phyloP scores from a whole-genome alignment of 2,329 filamentous ascomycete species.

The Alternaria incomplexa region DNA sequence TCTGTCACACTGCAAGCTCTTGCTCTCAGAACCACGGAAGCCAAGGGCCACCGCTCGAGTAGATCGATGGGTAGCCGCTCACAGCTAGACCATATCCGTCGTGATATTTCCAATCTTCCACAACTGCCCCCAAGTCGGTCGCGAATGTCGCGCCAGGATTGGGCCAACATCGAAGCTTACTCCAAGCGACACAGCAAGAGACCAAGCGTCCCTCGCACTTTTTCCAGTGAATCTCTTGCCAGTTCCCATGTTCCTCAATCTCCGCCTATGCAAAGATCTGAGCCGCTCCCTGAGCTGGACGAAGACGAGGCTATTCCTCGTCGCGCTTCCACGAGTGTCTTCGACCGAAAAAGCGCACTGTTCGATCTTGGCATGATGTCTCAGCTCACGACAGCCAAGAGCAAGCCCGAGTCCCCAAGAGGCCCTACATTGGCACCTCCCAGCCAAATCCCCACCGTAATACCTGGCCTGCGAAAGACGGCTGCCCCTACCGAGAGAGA shows the following conservation, averaged over 20 bases:
- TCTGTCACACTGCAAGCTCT: constrained; percentile 31
- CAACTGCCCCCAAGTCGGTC: constrained; percentile 36
- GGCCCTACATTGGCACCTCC: background rate
- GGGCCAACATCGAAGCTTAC: constrained; percentile 43
- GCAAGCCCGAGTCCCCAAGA: constrained; percentile 7
- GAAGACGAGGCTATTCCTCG: constrained; percentile 44
- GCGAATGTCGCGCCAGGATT: constrained; percentile 44
- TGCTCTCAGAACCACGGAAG: constrained; percentile 22
- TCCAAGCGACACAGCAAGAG: constrained; percentile 33
- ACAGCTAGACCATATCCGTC: constrained; percentile 36
- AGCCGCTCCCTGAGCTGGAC: constrained; percentile 42
- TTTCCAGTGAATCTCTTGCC: constrained; percentile 19
- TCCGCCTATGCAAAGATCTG: constrained; percentile 29
- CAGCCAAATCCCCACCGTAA: constrained; percentile 2
- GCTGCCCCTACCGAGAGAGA: constrained; percentile 63
- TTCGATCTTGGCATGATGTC: constrained; percentile 33
- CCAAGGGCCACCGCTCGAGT: constrained; percentile 15
- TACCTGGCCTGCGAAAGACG: constrained; percentile 24
- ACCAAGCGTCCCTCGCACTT: constrained; percentile 23
- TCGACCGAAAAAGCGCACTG: constrained; percentile 40
- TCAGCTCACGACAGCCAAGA: constrained; percentile 12
- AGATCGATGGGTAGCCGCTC: constrained; percentile 20
- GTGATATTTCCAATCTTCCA: constrained; percentile 40
- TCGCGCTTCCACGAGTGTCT: constrained; percentile 44
- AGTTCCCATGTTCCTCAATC: constrained; percentile 22